Percentiles rank a stretch among this genome's conserved stretches.
These are phyloP conservation scores for Leccinum variabile DNA, from an alignment of 1,284 basidiomycete species.

Conservation along the genomic window DNA sequence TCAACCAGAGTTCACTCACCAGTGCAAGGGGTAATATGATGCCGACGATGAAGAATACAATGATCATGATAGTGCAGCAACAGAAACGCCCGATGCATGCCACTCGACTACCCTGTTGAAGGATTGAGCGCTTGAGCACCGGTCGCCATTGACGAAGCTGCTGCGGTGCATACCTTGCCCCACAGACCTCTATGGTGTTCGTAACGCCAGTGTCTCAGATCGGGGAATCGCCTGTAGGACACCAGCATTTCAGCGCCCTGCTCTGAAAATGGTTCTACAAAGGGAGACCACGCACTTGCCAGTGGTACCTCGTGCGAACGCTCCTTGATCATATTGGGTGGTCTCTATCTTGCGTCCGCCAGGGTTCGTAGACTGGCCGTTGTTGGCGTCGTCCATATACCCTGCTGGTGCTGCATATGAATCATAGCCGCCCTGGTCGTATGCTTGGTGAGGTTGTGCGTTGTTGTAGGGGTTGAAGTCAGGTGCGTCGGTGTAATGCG, in stretches of 20 bases:
- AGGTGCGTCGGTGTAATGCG: constrained; percentile 41
- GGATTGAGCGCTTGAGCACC: constrained; percentile 5
- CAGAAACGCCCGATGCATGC: constrained; percentile 64
- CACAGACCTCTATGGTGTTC: constrained; percentile 61
- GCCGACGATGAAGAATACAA: constrained; percentile 63
- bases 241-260: constrained; percentile 10
- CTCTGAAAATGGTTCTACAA: neutral
- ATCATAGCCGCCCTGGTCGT: constrained; percentile 48
- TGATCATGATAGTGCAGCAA: constrained; percentile 68
- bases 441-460: constrained; percentile 48
- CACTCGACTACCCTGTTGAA: constrained; percentile 51
- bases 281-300: constrained; percentile 33
- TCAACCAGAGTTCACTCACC: constrained; percentile 45
- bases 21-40: constrained; percentile 70
- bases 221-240: constrained; percentile 36
- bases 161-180: constrained; percentile 48
- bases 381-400: constrained; percentile 46
- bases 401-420: constrained; percentile 35
- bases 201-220: constrained; percentile 53
- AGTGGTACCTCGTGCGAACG: constrained; percentile 36
- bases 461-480: constrained; percentile 52
- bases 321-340: constrained; percentile 42
- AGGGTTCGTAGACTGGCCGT: constrained; percentile 25
- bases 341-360: constrained; percentile 26
- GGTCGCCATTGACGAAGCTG: neutral